Base-by-base conservation (phyloP, 805 yeast species). In the Brettanomyces nanus region DNA sequence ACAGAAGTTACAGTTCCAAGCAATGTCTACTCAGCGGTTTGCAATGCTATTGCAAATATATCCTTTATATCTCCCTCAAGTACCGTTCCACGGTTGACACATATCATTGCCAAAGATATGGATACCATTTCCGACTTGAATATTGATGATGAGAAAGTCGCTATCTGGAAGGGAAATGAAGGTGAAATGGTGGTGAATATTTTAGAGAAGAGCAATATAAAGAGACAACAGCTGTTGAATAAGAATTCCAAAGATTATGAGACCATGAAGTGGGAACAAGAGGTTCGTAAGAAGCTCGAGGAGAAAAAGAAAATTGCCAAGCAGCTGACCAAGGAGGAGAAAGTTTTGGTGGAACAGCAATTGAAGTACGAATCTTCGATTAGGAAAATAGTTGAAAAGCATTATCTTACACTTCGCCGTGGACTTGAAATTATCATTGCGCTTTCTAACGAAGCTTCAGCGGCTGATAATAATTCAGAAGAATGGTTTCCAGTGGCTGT, bases 181-280 rank as follows among this genome's bases (percentile, higher is more conserved):
- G 94, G 87, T 2, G 78, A 72, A 33, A 55, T 81, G 38, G 92
- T 82, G 2, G 59, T 77, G 15, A 77, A 85, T 51, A 75, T 84
- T 4, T 57, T 84, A 35, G 71, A 69, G 27, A 49, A 54, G 10
- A 52, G 53, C 20, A 62, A 61, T 39, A 33, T 52, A 3, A 71
- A 66, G 51, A 60, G 63, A 11, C 15, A 30, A 17, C 62, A 65
- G 23, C 64, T 61, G 4, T 75, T 76, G 11, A 75, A 75, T 52
- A 85, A 83, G 54, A 85, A 85, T 54, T 64, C 85, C 1, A 87
- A 80, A 53, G 95, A 87, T 51, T 85, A 85, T 49, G 95, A 82
- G 49, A 82, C 89, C 2, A 63, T 73, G 42, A 77, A 85, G 56
- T 90, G 97, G 97, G 98, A 92, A 54, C 87, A 80, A 47, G 73